Percentiles rank a stretch among this genome's conserved stretches.
These are phyloP conservation scores for Vigna mungo DNA, from an alignment of 306 rosid genomes.

Conservation along the genomic window DNA sequence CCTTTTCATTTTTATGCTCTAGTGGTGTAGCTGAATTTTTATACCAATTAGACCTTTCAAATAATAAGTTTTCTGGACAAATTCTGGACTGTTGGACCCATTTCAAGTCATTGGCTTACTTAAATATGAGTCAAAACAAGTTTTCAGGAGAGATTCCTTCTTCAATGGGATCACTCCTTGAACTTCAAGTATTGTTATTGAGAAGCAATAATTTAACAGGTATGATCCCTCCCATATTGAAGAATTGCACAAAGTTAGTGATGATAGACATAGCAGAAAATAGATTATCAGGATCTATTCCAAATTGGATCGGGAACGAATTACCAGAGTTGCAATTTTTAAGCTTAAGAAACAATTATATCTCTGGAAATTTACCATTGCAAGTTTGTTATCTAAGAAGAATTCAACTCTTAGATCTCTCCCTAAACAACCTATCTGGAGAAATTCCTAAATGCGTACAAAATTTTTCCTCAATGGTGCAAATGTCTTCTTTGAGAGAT, in stretches of 20 bases:
- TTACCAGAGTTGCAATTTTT: background rate
- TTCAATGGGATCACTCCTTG: constrained; percentile 31
- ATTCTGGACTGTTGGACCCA: background rate
- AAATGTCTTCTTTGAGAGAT: too few relatives aligned
- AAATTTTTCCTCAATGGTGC: background rate
- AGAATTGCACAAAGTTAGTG: background rate
- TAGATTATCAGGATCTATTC: background rate
- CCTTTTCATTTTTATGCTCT: background rate
- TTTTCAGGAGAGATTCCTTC: constrained; percentile 6
- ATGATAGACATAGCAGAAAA: constrained; percentile 34
- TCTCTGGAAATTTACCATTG: constrained; percentile 12
- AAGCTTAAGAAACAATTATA: background rate
- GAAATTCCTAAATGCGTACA: background rate
- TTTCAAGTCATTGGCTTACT: constrained; percentile 5
- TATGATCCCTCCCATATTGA: background rate
- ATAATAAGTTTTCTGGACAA: constrained; percentile 3
- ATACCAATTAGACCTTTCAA: background rate
- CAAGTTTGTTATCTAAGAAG: background rate
- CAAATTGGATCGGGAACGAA: background rate
- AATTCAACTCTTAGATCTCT: background rate
- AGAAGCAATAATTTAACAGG: constrained; percentile 28
- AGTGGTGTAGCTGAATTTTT: background rate
- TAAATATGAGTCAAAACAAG: constrained; percentile 23
- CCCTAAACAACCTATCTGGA: background rate
- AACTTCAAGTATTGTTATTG: constrained; percentile 1